Evolutionary conservation across 1,284 basidiomycete genomes (phyloP).

Genomic region (Polyporus tsugae): DNA sequence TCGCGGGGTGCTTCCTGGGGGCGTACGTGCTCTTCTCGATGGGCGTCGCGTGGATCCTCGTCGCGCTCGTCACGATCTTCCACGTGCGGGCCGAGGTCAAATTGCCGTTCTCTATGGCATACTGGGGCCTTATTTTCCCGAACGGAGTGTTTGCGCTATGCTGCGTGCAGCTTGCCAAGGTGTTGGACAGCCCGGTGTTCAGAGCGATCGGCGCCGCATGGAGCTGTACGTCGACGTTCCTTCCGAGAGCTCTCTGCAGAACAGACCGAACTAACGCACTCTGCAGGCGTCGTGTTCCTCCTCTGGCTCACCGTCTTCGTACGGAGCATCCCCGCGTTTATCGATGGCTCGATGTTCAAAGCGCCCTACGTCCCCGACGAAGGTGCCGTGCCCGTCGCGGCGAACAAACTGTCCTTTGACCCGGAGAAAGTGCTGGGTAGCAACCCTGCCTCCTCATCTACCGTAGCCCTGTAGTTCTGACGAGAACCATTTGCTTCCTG

Average conservation of each 20-base stretch:
- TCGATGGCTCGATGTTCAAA: conserved; percentile 55
- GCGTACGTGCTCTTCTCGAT: conserved; percentile 54
- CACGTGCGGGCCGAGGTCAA: conserved; percentile 38
- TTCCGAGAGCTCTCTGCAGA: conserved; percentile 20
- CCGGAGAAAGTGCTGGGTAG: conserved; percentile 28
- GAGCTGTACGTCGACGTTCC: conserved; percentile 37
- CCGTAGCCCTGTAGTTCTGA: conserved; percentile 24
- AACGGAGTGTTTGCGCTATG: conserved; percentile 57
- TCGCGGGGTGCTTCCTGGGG: conserved; percentile 49
- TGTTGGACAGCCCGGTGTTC: conserved; percentile 52
- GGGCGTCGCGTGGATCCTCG: conserved; percentile 54
- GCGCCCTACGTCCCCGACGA: conserved; percentile 48
- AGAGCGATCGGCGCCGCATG: conserved; percentile 42
- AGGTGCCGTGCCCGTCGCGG: conserved; percentile 5
- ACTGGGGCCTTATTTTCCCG: conserved; percentile 61
- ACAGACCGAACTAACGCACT: background rate
- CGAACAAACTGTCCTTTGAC: conserved; percentile 16
- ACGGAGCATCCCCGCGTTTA: conserved; percentile 49
- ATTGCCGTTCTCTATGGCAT: conserved; percentile 51
- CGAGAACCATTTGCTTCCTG: background rate
- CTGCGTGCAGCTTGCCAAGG: conserved; percentile 52
- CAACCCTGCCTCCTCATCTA: conserved; percentile 19
- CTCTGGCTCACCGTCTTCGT: conserved; percentile 55
- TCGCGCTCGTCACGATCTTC: conserved; percentile 46
- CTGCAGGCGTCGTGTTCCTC: conserved; percentile 49